phyloP scores from a whole-genome alignment of 345 rosid genomes.

The Rhizophora mangle region DNA sequence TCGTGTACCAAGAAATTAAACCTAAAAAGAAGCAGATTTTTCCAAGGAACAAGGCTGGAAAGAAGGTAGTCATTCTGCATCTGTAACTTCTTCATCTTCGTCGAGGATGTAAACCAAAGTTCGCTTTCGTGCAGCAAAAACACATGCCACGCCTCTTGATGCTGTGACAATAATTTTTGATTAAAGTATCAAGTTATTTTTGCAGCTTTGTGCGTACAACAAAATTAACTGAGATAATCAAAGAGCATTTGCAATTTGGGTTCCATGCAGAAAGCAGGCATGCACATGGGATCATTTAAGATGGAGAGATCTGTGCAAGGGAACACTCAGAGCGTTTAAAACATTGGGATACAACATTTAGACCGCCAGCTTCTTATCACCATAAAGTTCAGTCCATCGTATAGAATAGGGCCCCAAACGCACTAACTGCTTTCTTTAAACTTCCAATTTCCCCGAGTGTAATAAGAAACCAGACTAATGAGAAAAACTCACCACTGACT shows the following conservation, averaged over 20 bases:
- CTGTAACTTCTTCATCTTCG: slow-evolving; percentile 60
- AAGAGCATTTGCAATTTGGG: background rate
- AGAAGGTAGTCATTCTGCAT: slow-evolving; percentile 25
- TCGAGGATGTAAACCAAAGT: slow-evolving; percentile 66
- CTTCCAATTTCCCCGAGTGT: background rate
- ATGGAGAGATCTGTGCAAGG: no score
- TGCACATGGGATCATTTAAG: no score
- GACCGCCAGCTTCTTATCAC: no score
- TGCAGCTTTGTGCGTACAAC: background rate
- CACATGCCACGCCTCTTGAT: slow-evolving; percentile 72
- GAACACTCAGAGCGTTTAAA: no score
- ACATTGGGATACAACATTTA: no score
- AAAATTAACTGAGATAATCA: background rate
- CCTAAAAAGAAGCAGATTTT: background rate
- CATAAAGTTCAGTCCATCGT: background rate
- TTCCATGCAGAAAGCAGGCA: no score
- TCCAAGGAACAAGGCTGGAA: no score
- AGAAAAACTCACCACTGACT: slow-evolving; percentile 62
- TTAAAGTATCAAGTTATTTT: background rate
- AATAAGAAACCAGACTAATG: background rate
- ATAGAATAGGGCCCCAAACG: background rate
- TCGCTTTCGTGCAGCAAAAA: slow-evolving; percentile 62
- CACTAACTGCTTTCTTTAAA: background rate
- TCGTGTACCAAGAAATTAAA: no score
- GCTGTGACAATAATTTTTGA: slow-evolving; percentile 36